phyloP scores from a whole-genome alignment of 108 stramenopile species.

The Cyclotella baltica region DNA sequence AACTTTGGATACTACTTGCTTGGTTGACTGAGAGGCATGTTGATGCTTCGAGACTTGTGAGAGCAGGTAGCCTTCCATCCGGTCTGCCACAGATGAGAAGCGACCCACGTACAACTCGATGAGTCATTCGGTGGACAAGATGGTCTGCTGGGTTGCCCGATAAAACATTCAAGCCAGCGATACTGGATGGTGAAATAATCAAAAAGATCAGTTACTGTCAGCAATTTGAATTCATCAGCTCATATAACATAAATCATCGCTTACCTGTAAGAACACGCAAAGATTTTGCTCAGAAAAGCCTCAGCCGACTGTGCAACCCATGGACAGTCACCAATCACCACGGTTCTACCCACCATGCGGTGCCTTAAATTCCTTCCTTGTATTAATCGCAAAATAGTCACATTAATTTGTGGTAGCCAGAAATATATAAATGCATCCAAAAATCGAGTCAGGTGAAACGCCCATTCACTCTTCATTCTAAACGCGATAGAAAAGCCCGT shows the following conservation, averaged over 20 bases:
- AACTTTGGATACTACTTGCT: slow-evolving; percentile 56
- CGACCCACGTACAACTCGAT: slow-evolving; percentile 63
- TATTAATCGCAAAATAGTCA: slow-evolving; percentile 47
- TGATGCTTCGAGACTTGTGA: slow-evolving; percentile 64
- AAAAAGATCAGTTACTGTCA: background rate
- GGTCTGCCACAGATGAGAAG: slow-evolving; percentile 70
- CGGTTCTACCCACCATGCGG: slow-evolving; percentile 74
- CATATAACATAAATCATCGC: background rate
- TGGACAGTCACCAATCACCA: slow-evolving; percentile 68
- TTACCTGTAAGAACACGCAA: slow-evolving; percentile 48
- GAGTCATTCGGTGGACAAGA: slow-evolving; percentile 71
- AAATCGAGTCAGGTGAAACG: slow-evolving; percentile 46
- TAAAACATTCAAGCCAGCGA: slow-evolving; percentile 61
- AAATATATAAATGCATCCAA: slow-evolving; percentile 68
- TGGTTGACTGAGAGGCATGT: slow-evolving; percentile 65
- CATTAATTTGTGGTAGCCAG: slow-evolving; percentile 64
- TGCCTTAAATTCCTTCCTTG: slow-evolving; percentile 60
- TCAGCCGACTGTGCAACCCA: slow-evolving; percentile 69
- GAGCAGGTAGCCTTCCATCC: slow-evolving; percentile 64
- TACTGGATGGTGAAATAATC: slow-evolving; percentile 36
- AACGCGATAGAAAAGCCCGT: slow-evolving; percentile 41
- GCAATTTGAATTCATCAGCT: background rate
- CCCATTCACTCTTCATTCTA: slow-evolving; percentile 36
- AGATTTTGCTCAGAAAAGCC: slow-evolving; percentile 67
- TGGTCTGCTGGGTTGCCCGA: slow-evolving; percentile 68